Conservation (phyloP, 1,284 basidiomycete genomes). For the Marasmius fiardii region DNA sequence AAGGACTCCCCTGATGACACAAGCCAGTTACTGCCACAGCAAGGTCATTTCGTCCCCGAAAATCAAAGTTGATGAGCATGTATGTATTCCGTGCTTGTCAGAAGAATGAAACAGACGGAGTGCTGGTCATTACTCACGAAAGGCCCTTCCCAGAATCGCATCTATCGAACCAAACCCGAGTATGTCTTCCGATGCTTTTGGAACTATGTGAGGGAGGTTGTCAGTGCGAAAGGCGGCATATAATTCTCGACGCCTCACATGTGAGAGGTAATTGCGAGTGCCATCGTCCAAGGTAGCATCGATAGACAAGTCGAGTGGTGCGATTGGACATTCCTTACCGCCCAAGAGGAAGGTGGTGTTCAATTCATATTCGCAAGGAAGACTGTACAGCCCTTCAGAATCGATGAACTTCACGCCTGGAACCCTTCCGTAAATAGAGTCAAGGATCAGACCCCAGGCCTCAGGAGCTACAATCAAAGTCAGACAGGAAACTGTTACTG, state of each 20-base stretch:
- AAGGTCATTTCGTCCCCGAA: conserved; percentile 9
- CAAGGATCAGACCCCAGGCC: neutral
- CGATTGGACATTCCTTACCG: conserved; percentile 6
- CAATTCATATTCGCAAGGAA: conserved; percentile 12
- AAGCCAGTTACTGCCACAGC: no score
- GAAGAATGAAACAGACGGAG: neutral
- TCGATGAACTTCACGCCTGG: conserved; percentile 7
- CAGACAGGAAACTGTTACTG: no score
- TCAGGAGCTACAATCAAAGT: neutral
- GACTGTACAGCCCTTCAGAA: neutral
- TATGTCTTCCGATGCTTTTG: conserved; percentile 19
- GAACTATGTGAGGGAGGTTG: conserved; percentile 17
- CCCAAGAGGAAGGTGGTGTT: conserved; percentile 7
- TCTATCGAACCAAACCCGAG: conserved; percentile 20
- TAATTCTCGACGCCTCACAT: conserved; percentile 3
- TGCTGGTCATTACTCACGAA: conserved; percentile 24
- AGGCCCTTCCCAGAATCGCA: conserved; percentile 30
- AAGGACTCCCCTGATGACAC: no score
- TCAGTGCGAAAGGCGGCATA: neutral
- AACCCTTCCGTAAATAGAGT: conserved; percentile 11
- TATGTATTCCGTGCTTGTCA: conserved; percentile 31
- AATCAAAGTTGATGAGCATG: conserved; percentile 31
- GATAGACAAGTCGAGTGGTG: conserved; percentile 10
- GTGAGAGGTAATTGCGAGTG: conserved; percentile 1
- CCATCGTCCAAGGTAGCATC: neutral